Evolutionary conservation across 306 rosid genomes (phyloP), one percentile per base, ranked within the genome.

Genomic region (Prinsepia uniflora): DNA sequence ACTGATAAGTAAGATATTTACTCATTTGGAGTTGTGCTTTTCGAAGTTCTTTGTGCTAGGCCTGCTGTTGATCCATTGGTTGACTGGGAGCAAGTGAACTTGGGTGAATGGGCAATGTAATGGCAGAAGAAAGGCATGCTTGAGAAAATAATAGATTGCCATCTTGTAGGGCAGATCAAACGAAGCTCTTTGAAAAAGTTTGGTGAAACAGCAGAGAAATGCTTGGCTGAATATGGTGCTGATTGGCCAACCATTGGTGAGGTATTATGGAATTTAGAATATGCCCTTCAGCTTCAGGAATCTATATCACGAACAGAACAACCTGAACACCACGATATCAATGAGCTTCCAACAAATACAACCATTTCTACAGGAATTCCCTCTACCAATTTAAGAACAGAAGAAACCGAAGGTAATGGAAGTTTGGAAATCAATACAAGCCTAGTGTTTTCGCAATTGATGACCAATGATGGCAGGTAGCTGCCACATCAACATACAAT

Each of bases 191-290:
- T 91, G 76, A 89, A 86, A 78, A 95, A 95, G 71, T 91, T 79
- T 40, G 94, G 88, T n/a, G 99, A 95, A 68, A 95, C 96, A 8
- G 99, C 99, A 0, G 96, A 95, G 84, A 95, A 95, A 84, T 95
- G 99, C 74, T 78, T 91, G 85, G 95, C 96, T 13, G 99, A 95
- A 52, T 89, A 95, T 72, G 90, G 96, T 44, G 96, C 92, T 50
- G 97, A 95, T 65, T 79, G 99, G 83, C 97, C 99, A 81, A 82
- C 97, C 7, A 95, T 95, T 89, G 99, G 99, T 50, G 99, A 95
- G 71, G 97, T 95, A 3, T 71, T 95, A 12, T 95, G 97, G 99
- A 95, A 95, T 69, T 81, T 95, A 86, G 99, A 95, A 76, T 65
- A 88, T 63, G 97, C 89, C 30, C 96, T 95, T 84, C 99, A 91